phyloP scores from a whole-genome alignment of 179 eudicot species.

The Heliamphora ciliata region DNA sequence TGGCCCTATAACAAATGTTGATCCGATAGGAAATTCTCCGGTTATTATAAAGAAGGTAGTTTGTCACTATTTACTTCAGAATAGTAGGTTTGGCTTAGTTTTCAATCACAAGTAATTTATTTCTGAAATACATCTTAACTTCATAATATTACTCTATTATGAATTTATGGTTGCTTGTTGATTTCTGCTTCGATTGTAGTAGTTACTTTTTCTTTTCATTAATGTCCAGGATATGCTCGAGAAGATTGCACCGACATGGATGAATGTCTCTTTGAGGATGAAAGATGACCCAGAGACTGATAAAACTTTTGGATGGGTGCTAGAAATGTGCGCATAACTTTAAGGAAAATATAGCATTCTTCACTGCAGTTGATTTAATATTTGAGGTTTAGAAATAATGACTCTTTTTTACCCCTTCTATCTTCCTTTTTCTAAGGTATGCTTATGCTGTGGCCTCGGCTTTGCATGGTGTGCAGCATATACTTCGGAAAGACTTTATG shows the following conservation, averaged over 20 bases:
- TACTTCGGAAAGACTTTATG: slow-evolving; percentile 89
- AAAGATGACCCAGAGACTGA: slow-evolving; percentile 95
- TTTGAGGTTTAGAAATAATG: neutral
- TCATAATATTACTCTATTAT: neutral
- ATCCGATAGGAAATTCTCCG: slow-evolving; percentile 93
- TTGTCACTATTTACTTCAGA: neutral
- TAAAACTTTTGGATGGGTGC: slow-evolving; percentile 92
- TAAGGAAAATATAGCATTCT: slow-evolving; percentile 5
- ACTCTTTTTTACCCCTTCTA: slow-evolving; percentile 8
- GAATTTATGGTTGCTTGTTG: neutral
- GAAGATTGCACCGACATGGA: slow-evolving; percentile 95
- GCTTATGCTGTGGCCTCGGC: slow-evolving; percentile 98
- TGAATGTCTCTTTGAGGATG: slow-evolving; percentile 91
- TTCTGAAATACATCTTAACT: slow-evolving; percentile 6
- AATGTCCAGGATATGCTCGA: slow-evolving; percentile 53
- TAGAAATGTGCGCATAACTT: slow-evolving; percentile 61
- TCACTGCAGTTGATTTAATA: slow-evolving; percentile 13
- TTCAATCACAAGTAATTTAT: neutral
- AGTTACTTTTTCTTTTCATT: slow-evolving; percentile 1
- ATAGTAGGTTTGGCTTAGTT: neutral
- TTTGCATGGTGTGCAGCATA: slow-evolving; percentile 83
- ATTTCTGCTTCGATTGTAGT: neutral
- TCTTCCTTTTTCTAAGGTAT: slow-evolving; percentile 46
- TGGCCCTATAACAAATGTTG: slow-evolving; percentile 67
- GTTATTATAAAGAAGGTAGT: slow-evolving; percentile 71